phyloP scores from a whole-genome alignment of 2,329 filamentous ascomycete genomes.

The Chalara sp. region DNA sequence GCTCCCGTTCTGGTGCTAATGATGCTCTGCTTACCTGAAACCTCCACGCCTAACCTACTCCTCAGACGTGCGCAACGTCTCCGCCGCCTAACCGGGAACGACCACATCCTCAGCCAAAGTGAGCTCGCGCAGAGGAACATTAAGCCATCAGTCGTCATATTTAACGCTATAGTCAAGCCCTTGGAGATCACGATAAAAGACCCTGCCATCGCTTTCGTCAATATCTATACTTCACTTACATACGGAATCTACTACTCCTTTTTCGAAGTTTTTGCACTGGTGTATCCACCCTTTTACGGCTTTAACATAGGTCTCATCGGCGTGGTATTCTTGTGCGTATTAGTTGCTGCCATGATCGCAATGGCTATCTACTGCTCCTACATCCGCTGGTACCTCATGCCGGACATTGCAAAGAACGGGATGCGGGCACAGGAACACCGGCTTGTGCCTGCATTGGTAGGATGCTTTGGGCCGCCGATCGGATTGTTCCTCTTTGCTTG shows the following conservation, averaged over 20 bases:
- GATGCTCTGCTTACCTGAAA: slow-evolving; percentile 60
- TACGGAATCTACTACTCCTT: slow-evolving; percentile 7
- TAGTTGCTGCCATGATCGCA: neutral
- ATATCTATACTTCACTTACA: slow-evolving; percentile 37
- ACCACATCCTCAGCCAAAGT: slow-evolving; percentile 49
- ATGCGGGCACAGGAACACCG: slow-evolving; percentile 45
- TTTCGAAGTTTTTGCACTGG: slow-evolving; percentile 6
- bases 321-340: slow-evolving; percentile 1
- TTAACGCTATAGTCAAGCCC: slow-evolving; percentile 19
- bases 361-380: slow-evolving; percentile 3
- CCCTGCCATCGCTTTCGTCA: slow-evolving; percentile 48
- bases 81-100: slow-evolving; percentile 44
- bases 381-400: slow-evolving; percentile 37
- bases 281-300: slow-evolving; percentile 1
- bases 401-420: slow-evolving; percentile 40
- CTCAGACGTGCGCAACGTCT: slow-evolving; percentile 54
- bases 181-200: slow-evolving; percentile 8
- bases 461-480: slow-evolving; percentile 44
- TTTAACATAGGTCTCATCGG: slow-evolving; percentile 2
- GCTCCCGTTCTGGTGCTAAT: slow-evolving; percentile 53
- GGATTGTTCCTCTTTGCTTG: slow-evolving; percentile 54
- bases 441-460: slow-evolving; percentile 46
- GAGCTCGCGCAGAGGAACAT: slow-evolving; percentile 57
- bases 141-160: slow-evolving; percentile 38
- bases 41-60: slow-evolving; percentile 51